These are phyloP conservation scores for Angophora floribunda DNA, from an alignment of 345 rosid species.

Conservation along the genomic window DNA sequence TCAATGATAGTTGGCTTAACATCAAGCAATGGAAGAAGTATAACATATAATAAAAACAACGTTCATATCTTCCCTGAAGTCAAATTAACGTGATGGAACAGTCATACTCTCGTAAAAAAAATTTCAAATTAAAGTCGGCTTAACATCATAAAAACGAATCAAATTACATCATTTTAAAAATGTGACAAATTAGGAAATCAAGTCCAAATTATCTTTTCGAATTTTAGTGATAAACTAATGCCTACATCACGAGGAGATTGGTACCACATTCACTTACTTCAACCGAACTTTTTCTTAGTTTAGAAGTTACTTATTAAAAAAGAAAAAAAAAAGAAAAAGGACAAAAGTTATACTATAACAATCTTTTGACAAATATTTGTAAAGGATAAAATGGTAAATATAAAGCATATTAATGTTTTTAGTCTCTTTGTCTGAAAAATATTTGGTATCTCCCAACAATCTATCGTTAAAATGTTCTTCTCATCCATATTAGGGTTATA, in stretches of 20 bases:
- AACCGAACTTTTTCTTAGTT: not conserved
- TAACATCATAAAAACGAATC: not conserved
- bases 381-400: not conserved
- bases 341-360: not conserved
- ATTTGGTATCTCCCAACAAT: not conserved
- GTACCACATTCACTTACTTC: not conserved
- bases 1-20: not conserved
- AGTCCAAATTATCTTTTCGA: not conserved
- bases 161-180: not conserved
- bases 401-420: not conserved
- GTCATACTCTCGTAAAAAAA: not conserved
- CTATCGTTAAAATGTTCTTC: not conserved
- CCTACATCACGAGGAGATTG: not conserved
- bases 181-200: not conserved
- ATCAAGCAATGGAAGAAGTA: not conserved
- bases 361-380: not conserved
- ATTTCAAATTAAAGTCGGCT: not conserved
- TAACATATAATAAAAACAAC: not conserved
- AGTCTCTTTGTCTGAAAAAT: not conserved
- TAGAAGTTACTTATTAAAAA: not conserved
- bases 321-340: not conserved
- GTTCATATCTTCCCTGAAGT: not conserved
- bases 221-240: not conserved
- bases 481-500: not conserved
- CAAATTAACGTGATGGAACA: not conserved